Conservation (phyloP, 495 filamentous ascomycete genomes). For the Tuber microsphaerosporum region DNA sequence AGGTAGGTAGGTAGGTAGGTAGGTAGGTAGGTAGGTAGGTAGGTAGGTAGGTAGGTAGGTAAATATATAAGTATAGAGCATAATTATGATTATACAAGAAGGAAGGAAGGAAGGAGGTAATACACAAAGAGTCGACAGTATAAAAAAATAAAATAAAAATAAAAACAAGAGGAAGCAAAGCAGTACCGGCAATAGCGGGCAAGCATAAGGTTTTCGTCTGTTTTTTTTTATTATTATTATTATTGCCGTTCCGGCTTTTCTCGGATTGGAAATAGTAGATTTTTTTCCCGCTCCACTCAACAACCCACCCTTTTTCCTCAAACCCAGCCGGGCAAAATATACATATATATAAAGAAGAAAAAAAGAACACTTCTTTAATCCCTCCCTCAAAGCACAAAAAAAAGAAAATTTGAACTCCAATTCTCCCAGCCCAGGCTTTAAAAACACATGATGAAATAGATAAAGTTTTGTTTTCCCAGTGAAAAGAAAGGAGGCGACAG, state of each 20-base stretch:
- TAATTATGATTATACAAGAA: background rate
- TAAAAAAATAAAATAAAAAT: background rate
- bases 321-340: slow-evolving; percentile 9
- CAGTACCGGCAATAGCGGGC: background rate
- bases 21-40: background rate
- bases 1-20: too few relatives aligned
- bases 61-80: background rate
- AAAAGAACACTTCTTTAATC: slow-evolving; percentile 16
- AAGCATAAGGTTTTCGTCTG: background rate
- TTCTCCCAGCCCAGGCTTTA: slow-evolving; percentile 36
- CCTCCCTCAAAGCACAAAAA: slow-evolving; percentile 21
- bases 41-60: background rate
- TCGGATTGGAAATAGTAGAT: background rate
- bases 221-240: too few relatives aligned
- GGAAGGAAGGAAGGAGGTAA: background rate
- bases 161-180: background rate
- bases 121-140: background rate
- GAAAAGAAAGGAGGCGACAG: slow-evolving; percentile 18
- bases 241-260: background rate
- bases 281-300: background rate
- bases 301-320: slow-evolving; percentile 2
- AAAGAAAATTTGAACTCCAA: slow-evolving; percentile 27
- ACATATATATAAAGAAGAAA: slow-evolving; percentile 27
- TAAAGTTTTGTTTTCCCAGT: background rate
- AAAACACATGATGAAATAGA: slow-evolving; percentile 13